Evolutionary conservation across 2,329 filamentous ascomycete species (phyloP).

Genomic region (Periconia macrospinosa): DNA sequence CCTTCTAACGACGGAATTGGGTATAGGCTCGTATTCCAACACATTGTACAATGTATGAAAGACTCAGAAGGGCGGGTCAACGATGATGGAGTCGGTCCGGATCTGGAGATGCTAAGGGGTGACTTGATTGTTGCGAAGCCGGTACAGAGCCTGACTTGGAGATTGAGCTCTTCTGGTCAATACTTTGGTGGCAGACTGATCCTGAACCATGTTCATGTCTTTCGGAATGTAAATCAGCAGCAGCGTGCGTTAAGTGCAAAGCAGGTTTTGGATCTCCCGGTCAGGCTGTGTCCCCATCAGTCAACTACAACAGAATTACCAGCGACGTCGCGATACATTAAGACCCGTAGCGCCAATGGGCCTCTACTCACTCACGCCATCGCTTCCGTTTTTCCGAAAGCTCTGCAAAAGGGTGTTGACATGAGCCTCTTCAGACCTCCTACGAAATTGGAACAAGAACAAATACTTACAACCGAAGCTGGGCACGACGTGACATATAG

Average conservation of each 20-base stretch:
- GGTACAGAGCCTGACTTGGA: neutral
- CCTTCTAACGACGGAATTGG: slow-evolving; percentile 1
- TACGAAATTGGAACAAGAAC: neutral
- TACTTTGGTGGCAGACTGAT: slow-evolving; percentile 1
- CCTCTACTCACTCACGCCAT: slow-evolving; percentile 1
- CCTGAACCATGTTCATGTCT: slow-evolving; percentile 1
- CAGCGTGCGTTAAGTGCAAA: neutral
- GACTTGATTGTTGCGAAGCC: neutral
- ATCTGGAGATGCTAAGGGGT: neutral
- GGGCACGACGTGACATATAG: neutral
- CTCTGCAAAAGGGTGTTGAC: neutral
- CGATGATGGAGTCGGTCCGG: neutral
- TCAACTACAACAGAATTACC: neutral
- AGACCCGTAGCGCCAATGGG: neutral
- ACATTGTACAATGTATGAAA: slow-evolving; percentile 1
- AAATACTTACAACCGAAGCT: neutral
- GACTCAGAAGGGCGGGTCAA: neutral
- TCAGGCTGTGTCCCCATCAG: slow-evolving; percentile 5
- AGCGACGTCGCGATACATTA: neutral
- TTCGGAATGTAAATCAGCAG: neutral
- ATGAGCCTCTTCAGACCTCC: neutral
- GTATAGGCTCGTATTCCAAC: neutral
- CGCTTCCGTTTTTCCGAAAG: neutral
- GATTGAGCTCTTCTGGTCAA: neutral
- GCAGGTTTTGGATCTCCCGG: slow-evolving; percentile 1